Evolutionary conservation across 371 early-diverging fungal species (phyloP).

Genomic region (Funneliformis caledonium): DNA sequence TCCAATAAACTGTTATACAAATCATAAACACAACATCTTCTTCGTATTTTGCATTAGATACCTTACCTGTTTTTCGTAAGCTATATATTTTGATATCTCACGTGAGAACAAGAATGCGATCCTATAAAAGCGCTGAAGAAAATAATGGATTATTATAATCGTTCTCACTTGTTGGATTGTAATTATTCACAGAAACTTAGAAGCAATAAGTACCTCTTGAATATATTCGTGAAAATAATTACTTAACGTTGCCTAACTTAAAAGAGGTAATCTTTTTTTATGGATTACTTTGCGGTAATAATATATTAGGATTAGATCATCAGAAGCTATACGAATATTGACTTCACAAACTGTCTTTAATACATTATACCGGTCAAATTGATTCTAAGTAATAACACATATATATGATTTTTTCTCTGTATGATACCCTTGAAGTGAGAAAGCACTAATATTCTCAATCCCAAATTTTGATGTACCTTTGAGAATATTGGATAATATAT

Average conservation of each 20-base stretch:
- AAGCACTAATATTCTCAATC: not conserved
- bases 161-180: slow-evolving; percentile 12
- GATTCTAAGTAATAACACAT: not conserved
- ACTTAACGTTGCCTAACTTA: not conserved
- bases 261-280: slow-evolving; percentile 34
- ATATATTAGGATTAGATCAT: not conserved
- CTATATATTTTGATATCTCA: slow-evolving; percentile 17
- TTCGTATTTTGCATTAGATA: slow-evolving; percentile 17
- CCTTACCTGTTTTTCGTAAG: not conserved
- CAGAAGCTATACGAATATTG: too few species aligned
- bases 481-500: not conserved
- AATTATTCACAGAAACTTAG: slow-evolving; percentile 31
- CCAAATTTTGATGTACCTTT: not conserved
- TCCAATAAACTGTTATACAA: slow-evolving; percentile 32
- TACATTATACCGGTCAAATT: not conserved
- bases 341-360: too few species aligned
- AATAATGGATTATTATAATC: slow-evolving; percentile 5
- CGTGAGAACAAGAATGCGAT: not conserved
- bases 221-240: slow-evolving; percentile 7
- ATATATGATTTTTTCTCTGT: slow-evolving; percentile 27
- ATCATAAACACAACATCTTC: slow-evolving; percentile 30
- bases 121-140: not conserved
- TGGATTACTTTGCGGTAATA: slow-evolving; percentile 17
- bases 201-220: not conserved
- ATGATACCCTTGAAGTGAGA: slow-evolving; percentile 1